Base-by-base conservation (phyloP, 768 basidiomycete genomes). In the Boletales sp. region DNA sequence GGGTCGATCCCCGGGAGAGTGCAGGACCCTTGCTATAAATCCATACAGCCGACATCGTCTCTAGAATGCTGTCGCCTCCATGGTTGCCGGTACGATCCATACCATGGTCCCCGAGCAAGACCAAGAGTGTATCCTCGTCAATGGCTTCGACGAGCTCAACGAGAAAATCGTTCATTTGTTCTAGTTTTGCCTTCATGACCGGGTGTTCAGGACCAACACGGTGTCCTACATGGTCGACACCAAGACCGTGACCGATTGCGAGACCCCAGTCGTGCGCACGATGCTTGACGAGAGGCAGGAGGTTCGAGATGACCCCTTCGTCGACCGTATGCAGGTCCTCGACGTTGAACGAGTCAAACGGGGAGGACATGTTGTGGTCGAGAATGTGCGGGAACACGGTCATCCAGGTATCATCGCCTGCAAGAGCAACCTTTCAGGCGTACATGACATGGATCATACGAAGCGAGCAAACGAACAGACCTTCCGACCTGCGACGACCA, bases 371-470 rank as follows among this genome's bases (percentile, higher is more conserved):
- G 60, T 89, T 84, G 13, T 73, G 66, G 28, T 78, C 74, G 57
- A 97, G 93, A 5, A 81, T 71, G 46, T 79, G 71, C 0, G 94
- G 91, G 62, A 94, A 99, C 12, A 94, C 80, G 1, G 84, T 80
- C 68, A 88, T 81, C 96, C 96, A 99, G 0, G 96, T 99, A 66
- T 98, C 93, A 61, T 98, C 95, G 0, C 96, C 95, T 84, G 91
- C 91, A 65, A 97, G 87, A 1, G 87, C 90, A 45, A 90, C 70
- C 79, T 88, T 73, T 69, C 49, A 51, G 32, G 48, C 7, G 39
- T 55, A 44, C 42, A 41, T 46, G 54, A 38, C 46, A n/a, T 21
- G 44, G 7, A 15, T 28, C 25, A n/a, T 25, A 12, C 18, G 15
- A 17, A 41, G 19, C 31, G 17, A 28, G 10, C 6, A 18, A 32